Evolutionary conservation across 1,284 basidiomycete genomes (phyloP).

Genomic region (Cutaneotrichosporon cavernicola): DNA sequence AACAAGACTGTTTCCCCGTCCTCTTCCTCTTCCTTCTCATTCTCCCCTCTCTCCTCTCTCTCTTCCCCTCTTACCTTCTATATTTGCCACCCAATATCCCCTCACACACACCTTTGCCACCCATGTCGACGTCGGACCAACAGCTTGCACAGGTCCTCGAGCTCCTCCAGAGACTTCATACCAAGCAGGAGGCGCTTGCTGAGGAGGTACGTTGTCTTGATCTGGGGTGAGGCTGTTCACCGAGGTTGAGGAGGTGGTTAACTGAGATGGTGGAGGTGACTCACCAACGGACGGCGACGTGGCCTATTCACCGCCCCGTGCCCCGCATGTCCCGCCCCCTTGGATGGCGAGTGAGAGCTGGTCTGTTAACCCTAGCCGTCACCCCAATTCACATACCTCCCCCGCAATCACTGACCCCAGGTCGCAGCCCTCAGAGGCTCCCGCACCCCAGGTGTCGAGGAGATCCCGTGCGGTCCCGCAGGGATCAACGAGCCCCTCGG

Average conservation of each 20-base stretch:
- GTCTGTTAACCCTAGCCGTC: no score
- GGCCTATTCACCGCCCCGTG: background rate
- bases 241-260: background rate
- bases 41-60: background rate
- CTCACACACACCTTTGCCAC: slow-evolving; percentile 2
- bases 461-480: slow-evolving; percentile 24
- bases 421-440: slow-evolving; percentile 12
- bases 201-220: slow-evolving; percentile 32
- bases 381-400: background rate
- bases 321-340: no score
- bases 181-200: slow-evolving; percentile 42
- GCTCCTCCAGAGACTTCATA: slow-evolving; percentile 37
- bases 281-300: background rate
- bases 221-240: background rate
- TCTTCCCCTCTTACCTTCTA: background rate
- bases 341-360: no score
- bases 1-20: background rate
- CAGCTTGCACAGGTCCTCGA: slow-evolving; percentile 36
- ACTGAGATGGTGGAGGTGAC: background rate
- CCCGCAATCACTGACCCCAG: slow-evolving; percentile 7
- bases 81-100: background rate
- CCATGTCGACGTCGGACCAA: background rate
- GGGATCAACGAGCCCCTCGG: slow-evolving; percentile 11
- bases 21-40: background rate
- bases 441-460: slow-evolving; percentile 14